phyloP scores from a whole-genome alignment of 2,329 filamentous ascomycete species.

The Zasmidium cellare region DNA sequence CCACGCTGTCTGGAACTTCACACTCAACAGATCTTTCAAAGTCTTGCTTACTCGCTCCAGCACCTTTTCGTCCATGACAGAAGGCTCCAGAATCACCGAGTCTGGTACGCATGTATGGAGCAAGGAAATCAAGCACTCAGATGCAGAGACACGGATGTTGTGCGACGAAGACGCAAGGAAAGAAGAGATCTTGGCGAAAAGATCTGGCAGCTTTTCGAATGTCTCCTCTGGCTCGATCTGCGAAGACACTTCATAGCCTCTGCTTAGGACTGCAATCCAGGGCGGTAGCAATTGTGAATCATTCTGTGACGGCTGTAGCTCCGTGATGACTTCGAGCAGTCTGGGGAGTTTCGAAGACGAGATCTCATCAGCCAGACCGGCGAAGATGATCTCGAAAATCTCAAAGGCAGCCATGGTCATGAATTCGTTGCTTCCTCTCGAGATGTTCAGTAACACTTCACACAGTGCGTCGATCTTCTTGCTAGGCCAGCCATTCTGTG shows the following conservation, averaged over 20 bases:
- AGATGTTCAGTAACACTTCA: constrained; percentile 84
- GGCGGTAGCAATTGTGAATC: constrained; percentile 93
- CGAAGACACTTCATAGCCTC: constrained; percentile 90
- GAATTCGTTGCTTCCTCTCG: constrained; percentile 87
- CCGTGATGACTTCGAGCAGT: constrained; percentile 86
- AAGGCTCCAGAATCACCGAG: constrained; percentile 80
- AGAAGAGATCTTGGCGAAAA: constrained; percentile 76
- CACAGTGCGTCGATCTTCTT: constrained; percentile 92
- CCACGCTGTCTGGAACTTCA: constrained; percentile 94
- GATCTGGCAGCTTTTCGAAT: constrained; percentile 81
- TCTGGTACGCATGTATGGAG: constrained; percentile 85
- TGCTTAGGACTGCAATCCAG: constrained; percentile 93
- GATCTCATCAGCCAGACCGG: constrained; percentile 82
- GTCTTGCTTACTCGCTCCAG: constrained; percentile 76
- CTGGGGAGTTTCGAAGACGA: constrained; percentile 87
- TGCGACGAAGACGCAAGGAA: constrained; percentile 86
- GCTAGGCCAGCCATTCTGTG: constrained; percentile 92
- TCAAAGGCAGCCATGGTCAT: constrained; percentile 96
- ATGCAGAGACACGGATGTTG: constrained; percentile 91
- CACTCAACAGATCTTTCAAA: constrained; percentile 73
- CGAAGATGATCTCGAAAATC: constrained; percentile 96
- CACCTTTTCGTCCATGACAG: constrained; percentile 87
- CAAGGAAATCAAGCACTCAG: constrained; percentile 92
- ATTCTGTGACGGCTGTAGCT: constrained; percentile 86
- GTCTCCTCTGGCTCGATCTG: constrained; percentile 88